Evolutionary conservation across 768 basidiomycete species (phyloP).

Genomic region (Termitomyces sp.): DNA sequence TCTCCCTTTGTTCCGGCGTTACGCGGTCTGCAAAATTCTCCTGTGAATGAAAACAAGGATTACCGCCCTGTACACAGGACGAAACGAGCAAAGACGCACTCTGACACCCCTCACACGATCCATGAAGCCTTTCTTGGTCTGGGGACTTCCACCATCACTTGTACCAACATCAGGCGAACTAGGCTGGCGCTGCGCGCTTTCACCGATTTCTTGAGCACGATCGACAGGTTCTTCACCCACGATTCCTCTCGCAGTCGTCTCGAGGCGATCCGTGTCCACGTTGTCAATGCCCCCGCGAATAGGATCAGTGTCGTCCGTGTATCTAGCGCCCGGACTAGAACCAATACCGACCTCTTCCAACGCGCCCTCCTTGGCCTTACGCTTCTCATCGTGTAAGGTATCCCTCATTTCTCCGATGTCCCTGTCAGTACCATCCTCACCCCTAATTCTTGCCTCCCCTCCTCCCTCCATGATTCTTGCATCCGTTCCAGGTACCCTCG

Average conservation of each 20-base stretch:
- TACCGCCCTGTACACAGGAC: slow-evolving; percentile 9
- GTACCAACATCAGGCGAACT: not conserved
- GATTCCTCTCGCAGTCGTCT: slow-evolving; percentile 4
- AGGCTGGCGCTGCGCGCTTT: not conserved
- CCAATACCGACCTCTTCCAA: not conserved
- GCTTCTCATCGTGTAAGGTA: slow-evolving; percentile 13
- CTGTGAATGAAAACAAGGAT: slow-evolving; percentile 5
- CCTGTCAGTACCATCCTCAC: slow-evolving; percentile 30
- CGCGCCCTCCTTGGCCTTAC: slow-evolving; percentile 10
- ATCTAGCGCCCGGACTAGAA: not conserved
- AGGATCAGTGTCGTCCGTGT: not conserved
- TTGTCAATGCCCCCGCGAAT: slow-evolving; percentile 1
- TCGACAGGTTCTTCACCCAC: slow-evolving; percentile 9
- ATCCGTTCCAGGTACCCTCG: slow-evolving; percentile 28
- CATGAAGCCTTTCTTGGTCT: slow-evolving; percentile 32
- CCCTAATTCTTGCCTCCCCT: slow-evolving; percentile 29
- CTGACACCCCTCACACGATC: slow-evolving; percentile 31
- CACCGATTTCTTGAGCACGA: slow-evolving; percentile 15
- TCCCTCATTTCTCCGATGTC: slow-evolving; percentile 23
- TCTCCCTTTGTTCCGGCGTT: slow-evolving; percentile 66
- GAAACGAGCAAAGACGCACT: slow-evolving; percentile 31
- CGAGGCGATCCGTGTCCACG: slow-evolving; percentile 1
- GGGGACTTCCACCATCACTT: slow-evolving; percentile 13
- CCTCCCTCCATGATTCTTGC: slow-evolving; percentile 34
- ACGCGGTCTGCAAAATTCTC: slow-evolving; percentile 44